A percentile compares a stretch with the other conserved stretches of the same genome.
Evolutionary conservation across 805 yeast genomes (phyloP).

Genomic region (Lachancea thermotolerans): DNA sequence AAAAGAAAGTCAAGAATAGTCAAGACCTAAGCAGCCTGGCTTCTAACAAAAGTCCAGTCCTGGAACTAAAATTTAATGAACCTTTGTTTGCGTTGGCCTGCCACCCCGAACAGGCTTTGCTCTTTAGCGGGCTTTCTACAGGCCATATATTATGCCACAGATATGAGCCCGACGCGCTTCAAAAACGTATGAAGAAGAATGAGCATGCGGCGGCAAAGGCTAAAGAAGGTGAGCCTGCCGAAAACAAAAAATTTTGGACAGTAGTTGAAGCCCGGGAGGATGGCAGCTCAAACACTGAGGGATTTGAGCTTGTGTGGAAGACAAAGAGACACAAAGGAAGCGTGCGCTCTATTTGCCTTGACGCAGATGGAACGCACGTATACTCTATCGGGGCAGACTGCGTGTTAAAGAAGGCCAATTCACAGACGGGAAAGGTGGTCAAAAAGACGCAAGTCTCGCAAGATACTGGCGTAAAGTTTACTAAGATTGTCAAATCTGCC

Average conservation of each 20-base stretch:
- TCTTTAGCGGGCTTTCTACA: constrained; percentile 70
- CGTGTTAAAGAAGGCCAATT: constrained; percentile 64
- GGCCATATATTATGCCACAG: constrained; percentile 63
- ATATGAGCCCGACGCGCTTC: constrained; percentile 48
- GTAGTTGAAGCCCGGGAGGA: constrained; percentile 2
- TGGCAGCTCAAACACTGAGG: constrained; percentile 12
- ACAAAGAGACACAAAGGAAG: constrained; percentile 89
- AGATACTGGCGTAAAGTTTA: constrained; percentile 22
- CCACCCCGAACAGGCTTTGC: constrained; percentile 64
- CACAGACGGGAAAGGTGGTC: constrained; percentile 69
- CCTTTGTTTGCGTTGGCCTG: constrained; percentile 73
- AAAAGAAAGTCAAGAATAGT: constrained; percentile 7
- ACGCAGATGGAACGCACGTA: constrained; percentile 42
- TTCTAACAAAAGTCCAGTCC: constrained; percentile 25
- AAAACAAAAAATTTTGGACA: constrained; percentile 5
- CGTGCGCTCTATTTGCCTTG: constrained; percentile 65
- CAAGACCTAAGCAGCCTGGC: constrained; percentile 12
- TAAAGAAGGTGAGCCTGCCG: constrained; percentile 12
- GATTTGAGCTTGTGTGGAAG: constrained; percentile 53
- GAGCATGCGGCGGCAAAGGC: constrained; percentile 15
- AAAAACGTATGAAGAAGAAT: constrained; percentile 18
- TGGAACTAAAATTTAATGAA: constrained; percentile 40
- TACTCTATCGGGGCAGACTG: constrained; percentile 77
- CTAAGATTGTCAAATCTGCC: constrained; percentile 31
- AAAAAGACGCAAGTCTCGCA: constrained; percentile 38